Evolutionary conservation across 2,329 filamentous ascomycete species (phyloP).

Genomic region (Fusarium devonianum): DNA sequence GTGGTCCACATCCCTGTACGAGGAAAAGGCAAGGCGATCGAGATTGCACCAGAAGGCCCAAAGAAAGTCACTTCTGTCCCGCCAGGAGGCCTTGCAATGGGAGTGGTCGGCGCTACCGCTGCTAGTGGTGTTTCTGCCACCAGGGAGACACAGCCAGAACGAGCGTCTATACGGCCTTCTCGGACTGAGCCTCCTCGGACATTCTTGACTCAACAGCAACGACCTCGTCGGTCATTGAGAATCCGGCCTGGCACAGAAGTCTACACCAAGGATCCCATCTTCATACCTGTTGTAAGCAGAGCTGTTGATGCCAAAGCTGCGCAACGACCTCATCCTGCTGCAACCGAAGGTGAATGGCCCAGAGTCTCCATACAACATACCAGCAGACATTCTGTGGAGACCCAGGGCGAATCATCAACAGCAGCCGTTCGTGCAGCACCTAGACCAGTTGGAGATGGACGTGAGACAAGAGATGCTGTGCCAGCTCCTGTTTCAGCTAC

Average conservation of each 20-base stretch:
- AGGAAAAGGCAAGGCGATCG: conserved; percentile 29
- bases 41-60: conserved; percentile 10
- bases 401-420: conserved; percentile 23
- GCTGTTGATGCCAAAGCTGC: conserved; percentile 17
- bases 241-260: conserved; percentile 37
- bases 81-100: conserved; percentile 6
- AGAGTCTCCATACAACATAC: conserved; percentile 15
- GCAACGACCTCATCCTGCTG: conserved; percentile 21
- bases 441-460: conserved; percentile 14
- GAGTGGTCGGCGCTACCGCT: neutral
- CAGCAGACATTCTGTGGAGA: conserved; percentile 17
- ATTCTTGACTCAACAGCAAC: conserved; percentile 36
- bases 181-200: conserved; percentile 35
- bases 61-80: conserved; percentile 19
- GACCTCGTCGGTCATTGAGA: conserved; percentile 27
- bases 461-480: conserved; percentile 26
- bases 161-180: conserved; percentile 9
- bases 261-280: conserved; percentile 39
- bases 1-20: conserved; percentile 29
- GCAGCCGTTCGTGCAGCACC: neutral
- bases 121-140: neutral
- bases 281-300: conserved; percentile 33
- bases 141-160: conserved; percentile 17
- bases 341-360: conserved; percentile 18
- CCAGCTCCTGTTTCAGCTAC: conserved; percentile 3